These are phyloP conservation scores for Kwoniella europaea DNA, from an alignment of 768 basidiomycete genomes.

Conservation along the genomic window DNA sequence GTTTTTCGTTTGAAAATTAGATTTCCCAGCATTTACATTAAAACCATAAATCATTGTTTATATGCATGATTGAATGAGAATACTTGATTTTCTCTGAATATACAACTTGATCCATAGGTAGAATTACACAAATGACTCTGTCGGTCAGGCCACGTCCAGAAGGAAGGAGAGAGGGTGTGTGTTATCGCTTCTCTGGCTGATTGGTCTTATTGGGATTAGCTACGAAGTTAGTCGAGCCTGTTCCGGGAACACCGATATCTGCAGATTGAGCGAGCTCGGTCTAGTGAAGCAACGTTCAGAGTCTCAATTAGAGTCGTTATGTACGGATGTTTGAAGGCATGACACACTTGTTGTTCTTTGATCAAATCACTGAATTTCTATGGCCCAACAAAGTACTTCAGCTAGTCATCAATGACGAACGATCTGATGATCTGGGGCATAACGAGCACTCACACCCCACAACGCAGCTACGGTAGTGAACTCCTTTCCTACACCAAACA, in stretches of 20 bases:
- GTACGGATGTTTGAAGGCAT: too few species aligned
- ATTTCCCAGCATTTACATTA: too few species aligned
- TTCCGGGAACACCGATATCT: conserved; percentile 53
- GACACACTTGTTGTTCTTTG: conserved; percentile 50
- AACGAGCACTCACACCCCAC: conserved; percentile 65
- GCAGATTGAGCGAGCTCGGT: conserved; percentile 33
- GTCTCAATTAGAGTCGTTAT: too few species aligned
- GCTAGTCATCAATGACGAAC: not conserved
- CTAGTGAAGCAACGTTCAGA: conserved; percentile 12
- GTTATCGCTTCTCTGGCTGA: conserved; percentile 1
- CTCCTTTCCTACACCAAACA: conserved; percentile 87
- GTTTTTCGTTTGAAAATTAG: too few species aligned
- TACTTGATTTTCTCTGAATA: not conserved
- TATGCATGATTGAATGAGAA: not conserved
- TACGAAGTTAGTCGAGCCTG: conserved; percentile 50
- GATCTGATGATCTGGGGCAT: too few species aligned
- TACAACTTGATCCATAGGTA: not conserved
- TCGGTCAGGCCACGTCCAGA: too few species aligned
- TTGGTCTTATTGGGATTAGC: conserved; percentile 23
- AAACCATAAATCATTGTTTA: not conserved
- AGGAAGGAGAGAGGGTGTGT: too few species aligned
- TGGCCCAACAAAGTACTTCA: not conserved
- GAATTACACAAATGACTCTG: too few species aligned
- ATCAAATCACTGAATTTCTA: conserved; percentile 55
- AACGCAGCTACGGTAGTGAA: conserved; percentile 84